A percentile compares a stretch with the other conserved stretches of the same genome.
phyloP scores from a whole-genome alignment of 441 rosid species.

The Pelargonium fulgidum region DNA sequence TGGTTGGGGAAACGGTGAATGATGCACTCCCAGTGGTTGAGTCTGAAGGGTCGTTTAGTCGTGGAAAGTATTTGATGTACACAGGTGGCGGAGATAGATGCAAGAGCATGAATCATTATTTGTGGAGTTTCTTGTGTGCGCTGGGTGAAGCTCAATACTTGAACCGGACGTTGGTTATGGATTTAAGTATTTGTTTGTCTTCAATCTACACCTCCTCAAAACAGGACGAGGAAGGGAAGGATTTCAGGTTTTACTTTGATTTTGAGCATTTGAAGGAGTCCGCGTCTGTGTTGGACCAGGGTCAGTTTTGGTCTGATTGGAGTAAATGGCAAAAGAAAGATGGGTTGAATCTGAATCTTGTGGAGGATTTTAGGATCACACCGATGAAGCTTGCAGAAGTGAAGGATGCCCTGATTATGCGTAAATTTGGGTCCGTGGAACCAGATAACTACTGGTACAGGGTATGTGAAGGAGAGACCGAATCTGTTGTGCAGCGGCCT shows the following conservation, averaged over 20 bases:
- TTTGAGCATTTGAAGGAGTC: conserved; percentile 89
- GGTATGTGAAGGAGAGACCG: conserved; percentile 86
- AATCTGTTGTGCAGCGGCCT: conserved; percentile 71
- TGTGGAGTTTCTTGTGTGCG: conserved; percentile 97
- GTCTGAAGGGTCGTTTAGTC: conserved; percentile 55
- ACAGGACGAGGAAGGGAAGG: conserved; percentile 81
- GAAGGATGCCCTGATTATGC: conserved; percentile 67
- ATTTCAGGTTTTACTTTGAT: conserved; percentile 82
- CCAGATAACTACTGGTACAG: conserved; percentile 95
- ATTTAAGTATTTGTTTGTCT: conserved; percentile 71
- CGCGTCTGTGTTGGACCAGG: conserved; percentile 70
- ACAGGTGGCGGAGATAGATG: conserved; percentile 90
- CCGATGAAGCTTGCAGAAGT: conserved; percentile 71
- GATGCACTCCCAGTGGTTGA: conserved; percentile 74
- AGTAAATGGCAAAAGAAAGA: conserved; percentile 67
- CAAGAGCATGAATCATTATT: conserved; percentile 89
- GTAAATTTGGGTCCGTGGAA: conserved; percentile 82
- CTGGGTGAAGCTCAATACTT: conserved; percentile 89
- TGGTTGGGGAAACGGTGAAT: conserved; percentile 63
- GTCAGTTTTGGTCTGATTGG: conserved; percentile 69
- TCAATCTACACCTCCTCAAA: conserved; percentile 55
- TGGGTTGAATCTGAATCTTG: conserved; percentile 58
- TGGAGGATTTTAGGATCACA: conserved; percentile 55
- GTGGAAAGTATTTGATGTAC: conserved; percentile 80
- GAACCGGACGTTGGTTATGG: conserved; percentile 87